Base-by-base conservation (phyloP, 2,329 filamentous ascomycete genomes). In the Fusarium musae region DNA sequence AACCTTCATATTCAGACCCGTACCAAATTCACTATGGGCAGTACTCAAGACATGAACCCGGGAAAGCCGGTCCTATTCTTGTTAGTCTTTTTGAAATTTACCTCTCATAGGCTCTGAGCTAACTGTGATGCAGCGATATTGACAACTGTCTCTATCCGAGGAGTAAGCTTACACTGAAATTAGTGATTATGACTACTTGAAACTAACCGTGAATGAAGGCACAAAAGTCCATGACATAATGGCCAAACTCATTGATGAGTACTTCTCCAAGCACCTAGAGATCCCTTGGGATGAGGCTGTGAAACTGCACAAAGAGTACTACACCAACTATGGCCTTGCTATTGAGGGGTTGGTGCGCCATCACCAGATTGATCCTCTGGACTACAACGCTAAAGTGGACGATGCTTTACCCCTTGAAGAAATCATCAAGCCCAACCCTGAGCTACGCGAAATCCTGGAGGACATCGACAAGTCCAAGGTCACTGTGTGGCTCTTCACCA, bases 101-200 rank as follows among this genome's bases (percentile, higher is more conserved):
- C 19, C 21, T 16, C 44, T 30, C 19, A 59, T 37, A 32, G 44
- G 37, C 28, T 39, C 26, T 21, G 21, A 21, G 39, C 67, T 78
- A 68, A 77, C 50, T 59, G 53, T 23, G 23, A 21, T 23, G 90
- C 82, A 98, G 98, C 80, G 96, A 99, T 81, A 98, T 99, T 79
- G 96, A 99, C 87, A 99, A 99, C 80, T 99, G 97, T 83, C 89
- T 98, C 63, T 98, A 98, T 79, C 91, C 95, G 1, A 95, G 92
- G 83, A 95, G 93, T 95, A 79, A 83, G 88, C 58, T 32, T 42
- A 47, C n/a, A 36, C 40, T 23, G 34, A 39, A 54, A n/a, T 46
- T 39, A 21, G 16, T 19, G 32, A 54, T 43, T 43, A 69, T 53
- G 50, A 62, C 58, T 39, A 28, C 32, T 40, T 59, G 17, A 36